These are phyloP conservation scores for Scheffersomyces segobiensis DNA, from an alignment of 1,139 yeast species.

Conservation along the genomic window DNA sequence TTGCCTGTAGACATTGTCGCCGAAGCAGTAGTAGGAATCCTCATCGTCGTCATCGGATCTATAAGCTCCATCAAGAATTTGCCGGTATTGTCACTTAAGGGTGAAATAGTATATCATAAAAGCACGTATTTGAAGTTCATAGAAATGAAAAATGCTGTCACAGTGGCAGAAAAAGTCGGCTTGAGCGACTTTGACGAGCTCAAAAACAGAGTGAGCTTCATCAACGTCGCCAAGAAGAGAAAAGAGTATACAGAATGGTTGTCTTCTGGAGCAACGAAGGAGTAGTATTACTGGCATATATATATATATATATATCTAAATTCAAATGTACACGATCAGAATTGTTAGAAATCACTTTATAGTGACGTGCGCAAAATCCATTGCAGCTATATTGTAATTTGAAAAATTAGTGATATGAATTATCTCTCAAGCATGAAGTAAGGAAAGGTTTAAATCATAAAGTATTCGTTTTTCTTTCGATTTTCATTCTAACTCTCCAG, in stretches of 20 bases:
- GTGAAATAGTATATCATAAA: conserved; percentile 18
- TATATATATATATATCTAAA: neutral
- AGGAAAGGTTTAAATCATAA: neutral
- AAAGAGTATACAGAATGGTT: conserved; percentile 42
- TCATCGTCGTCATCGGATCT: conserved; percentile 38
- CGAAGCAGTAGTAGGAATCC: conserved; percentile 43
- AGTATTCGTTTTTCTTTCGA: neutral
- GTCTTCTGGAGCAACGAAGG: neutral
- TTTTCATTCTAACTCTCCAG: neutral
- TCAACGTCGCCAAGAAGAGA: conserved; percentile 45
- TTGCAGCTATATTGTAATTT: neutral
- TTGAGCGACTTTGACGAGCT: conserved; percentile 43
- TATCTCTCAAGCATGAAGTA: neutral
- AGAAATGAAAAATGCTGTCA: conserved; percentile 48
- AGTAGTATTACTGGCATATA: neutral
- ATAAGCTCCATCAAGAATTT: conserved; percentile 26
- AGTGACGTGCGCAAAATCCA: neutral
- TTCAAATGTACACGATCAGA: neutral
- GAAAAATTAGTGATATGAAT: no score
- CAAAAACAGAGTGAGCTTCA: conserved; percentile 44
- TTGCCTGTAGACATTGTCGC: conserved; percentile 41
- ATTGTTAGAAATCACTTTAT: no score
- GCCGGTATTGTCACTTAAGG: conserved; percentile 16
- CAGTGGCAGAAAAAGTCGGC: conserved; percentile 45
- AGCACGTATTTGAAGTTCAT: conserved; percentile 42